These are phyloP conservation scores for Raddia distichophylla DNA, from an alignment of 176 grass and related monocot species.

Conservation along the genomic window DNA sequence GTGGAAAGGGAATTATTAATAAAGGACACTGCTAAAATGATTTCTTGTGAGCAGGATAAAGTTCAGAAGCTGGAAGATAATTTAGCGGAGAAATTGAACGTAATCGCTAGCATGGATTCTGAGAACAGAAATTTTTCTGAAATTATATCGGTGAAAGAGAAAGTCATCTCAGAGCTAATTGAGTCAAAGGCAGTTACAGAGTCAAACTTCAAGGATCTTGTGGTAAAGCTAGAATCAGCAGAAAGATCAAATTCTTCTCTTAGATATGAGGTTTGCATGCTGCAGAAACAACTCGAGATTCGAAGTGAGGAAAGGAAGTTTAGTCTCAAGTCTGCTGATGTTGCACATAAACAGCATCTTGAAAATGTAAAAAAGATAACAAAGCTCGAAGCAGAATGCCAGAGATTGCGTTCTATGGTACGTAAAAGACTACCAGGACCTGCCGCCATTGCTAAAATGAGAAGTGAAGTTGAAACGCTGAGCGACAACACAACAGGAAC, in stretches of 20 bases:
- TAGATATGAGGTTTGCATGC: constrained; percentile 89
- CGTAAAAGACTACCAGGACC: constrained; percentile 89
- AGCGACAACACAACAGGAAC: constrained; percentile 29
- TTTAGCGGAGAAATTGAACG: constrained; percentile 65
- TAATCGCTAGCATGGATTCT: constrained; percentile 57
- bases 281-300: constrained; percentile 97
- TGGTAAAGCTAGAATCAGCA: constrained; percentile 51
- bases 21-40: constrained; percentile 59
- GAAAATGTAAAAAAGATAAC: constrained; percentile 82
- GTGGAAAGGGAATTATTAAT: constrained; percentile 68
- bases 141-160: constrained; percentile 65
- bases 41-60: constrained; percentile 79
- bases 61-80: constrained; percentile 58
- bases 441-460: constrained; percentile 93
- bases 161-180: constrained; percentile 57
- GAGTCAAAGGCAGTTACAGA: constrained; percentile 63
- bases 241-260: constrained; percentile 83
- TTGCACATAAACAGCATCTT: constrained; percentile 82
- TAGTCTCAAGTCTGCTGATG: constrained; percentile 85
- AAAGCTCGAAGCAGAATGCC: constrained; percentile 90
- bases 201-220: constrained; percentile 54
- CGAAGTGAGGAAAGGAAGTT: constrained; percentile 83
- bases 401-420: constrained; percentile 82
- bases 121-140: constrained; percentile 72
- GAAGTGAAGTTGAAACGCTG: constrained; percentile 82